Percentiles rank a stretch among this genome's conserved stretches.
Evolutionary conservation across 2,329 filamentous ascomycete species (phyloP).

Genomic region (Cadophora sp.): DNA sequence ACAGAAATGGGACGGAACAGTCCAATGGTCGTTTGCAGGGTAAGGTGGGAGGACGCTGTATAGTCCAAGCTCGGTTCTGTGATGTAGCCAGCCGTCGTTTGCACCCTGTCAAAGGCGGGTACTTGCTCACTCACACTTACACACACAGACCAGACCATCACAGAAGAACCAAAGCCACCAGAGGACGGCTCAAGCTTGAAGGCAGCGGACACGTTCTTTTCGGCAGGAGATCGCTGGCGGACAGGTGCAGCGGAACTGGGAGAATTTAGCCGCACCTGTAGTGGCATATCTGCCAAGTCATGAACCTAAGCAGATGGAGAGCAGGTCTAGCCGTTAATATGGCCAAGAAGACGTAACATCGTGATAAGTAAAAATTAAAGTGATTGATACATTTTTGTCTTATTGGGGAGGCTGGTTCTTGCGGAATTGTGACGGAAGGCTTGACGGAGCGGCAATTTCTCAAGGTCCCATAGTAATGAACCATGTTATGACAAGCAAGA

Average conservation of each 20-base stretch:
- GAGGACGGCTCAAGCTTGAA: conserved; percentile 25
- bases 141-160: conserved; percentile 18
- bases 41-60: conserved; percentile 21
- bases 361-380: conserved; percentile 22
- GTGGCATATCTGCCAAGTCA: conserved; percentile 23
- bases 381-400: conserved; percentile 21
- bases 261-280: conserved; percentile 25
- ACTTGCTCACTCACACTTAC: conserved; percentile 3
- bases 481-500: conserved; percentile 33
- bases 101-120: conserved; percentile 30
- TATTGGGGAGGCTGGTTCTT: conserved; percentile 14
- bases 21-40: conserved; percentile 34
- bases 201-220: conserved; percentile 38
- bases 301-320: conserved; percentile 14
- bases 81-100: conserved; percentile 36
- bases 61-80: conserved; percentile 27
- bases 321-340: conserved; percentile 20
- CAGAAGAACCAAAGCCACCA: conserved; percentile 27
- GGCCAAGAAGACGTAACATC: background rate
- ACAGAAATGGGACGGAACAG: conserved; percentile 19
- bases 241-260: conserved; percentile 30
- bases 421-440: conserved; percentile 27
- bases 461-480: conserved; percentile 12
- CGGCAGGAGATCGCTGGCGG: conserved; percentile 26
- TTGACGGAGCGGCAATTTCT: conserved; percentile 20